Percentiles rank a stretch among this genome's conserved stretches.
Conservation (phyloP, 495 filamentous ascomycete species). For the Lasiosphaeris hirsuta region DNA sequence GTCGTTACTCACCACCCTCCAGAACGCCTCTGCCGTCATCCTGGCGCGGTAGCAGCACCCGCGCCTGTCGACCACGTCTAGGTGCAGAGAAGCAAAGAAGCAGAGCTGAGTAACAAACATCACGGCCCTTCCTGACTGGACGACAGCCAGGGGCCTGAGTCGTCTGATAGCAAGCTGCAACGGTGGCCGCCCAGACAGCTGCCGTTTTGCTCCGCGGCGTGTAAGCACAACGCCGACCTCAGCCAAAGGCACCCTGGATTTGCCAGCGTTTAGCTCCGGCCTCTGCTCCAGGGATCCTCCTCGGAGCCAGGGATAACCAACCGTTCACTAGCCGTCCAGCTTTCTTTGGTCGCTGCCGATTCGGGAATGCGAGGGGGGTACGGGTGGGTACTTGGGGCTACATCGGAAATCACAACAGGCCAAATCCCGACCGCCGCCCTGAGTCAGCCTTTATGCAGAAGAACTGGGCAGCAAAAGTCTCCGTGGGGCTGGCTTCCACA, state of each 20-base stretch:
- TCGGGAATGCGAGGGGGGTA: not conserved
- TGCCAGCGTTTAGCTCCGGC: no score
- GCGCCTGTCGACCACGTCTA: not conserved
- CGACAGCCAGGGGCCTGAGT: not conserved
- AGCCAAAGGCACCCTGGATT: no score
- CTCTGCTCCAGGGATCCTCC: not conserved
- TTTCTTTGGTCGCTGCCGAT: not conserved
- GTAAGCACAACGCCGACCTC: no score
- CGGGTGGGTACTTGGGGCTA: conserved; percentile 1
- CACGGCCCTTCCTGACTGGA: not conserved
- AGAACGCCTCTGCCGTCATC: not conserved
- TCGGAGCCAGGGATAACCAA: not conserved
- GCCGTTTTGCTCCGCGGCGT: not conserved
- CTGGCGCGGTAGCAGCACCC: not conserved
- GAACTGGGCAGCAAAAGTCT: not conserved
- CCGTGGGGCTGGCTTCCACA: not conserved
- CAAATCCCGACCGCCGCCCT: conserved; percentile 10
- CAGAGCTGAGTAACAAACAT: conserved; percentile 9
- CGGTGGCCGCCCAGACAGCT: not conserved
- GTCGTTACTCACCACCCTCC: no score
- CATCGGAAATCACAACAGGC: not conserved
- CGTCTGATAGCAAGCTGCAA: no score
- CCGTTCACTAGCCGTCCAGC: not conserved
- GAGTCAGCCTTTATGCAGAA: conserved; percentile 12
- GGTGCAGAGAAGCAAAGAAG: no score